Conservation (phyloP, 176 grass and related monocot genomes). For the Oryza meridionalis region DNA sequence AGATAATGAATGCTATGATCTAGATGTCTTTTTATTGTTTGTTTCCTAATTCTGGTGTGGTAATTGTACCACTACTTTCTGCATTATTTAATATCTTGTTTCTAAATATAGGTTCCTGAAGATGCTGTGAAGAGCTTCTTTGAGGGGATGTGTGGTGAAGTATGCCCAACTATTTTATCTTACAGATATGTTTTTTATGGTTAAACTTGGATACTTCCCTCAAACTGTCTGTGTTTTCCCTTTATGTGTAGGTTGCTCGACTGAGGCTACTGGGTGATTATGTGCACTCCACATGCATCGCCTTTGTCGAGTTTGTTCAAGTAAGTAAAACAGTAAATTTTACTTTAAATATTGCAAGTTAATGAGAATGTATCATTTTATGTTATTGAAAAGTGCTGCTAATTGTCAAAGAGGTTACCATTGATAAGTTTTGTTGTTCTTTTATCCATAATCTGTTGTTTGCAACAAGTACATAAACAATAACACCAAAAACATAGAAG, state of each 20-base stretch:
- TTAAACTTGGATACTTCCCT: conserved; percentile 19
- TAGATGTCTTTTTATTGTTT: neutral
- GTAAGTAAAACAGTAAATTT: conserved; percentile 52
- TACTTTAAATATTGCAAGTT: conserved; percentile 20
- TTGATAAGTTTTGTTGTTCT: neutral
- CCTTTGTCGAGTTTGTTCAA: conserved; percentile 91
- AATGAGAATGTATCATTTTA: neutral
- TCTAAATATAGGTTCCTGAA: conserved; percentile 61
- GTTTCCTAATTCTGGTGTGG: neutral
- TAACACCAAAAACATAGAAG: neutral
- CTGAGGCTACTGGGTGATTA: conserved; percentile 91
- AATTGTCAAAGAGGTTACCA: neutral
- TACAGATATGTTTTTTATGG: conserved; percentile 16
- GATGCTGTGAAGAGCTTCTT: conserved; percentile 84
- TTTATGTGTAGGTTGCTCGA: conserved; percentile 65
- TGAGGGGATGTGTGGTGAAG: conserved; percentile 74
- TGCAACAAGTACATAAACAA: neutral
- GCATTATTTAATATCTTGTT: conserved; percentile 12
- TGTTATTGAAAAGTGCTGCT: conserved; percentile 14
- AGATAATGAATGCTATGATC: neutral
- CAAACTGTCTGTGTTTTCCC: neutral
- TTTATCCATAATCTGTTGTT: neutral
- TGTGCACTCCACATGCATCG: conserved; percentile 84
- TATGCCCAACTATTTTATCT: conserved; percentile 44
- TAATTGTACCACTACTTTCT: conserved; percentile 8